phyloP scores from a whole-genome alignment of 306 rosid species.

The Lupinus albus region DNA sequence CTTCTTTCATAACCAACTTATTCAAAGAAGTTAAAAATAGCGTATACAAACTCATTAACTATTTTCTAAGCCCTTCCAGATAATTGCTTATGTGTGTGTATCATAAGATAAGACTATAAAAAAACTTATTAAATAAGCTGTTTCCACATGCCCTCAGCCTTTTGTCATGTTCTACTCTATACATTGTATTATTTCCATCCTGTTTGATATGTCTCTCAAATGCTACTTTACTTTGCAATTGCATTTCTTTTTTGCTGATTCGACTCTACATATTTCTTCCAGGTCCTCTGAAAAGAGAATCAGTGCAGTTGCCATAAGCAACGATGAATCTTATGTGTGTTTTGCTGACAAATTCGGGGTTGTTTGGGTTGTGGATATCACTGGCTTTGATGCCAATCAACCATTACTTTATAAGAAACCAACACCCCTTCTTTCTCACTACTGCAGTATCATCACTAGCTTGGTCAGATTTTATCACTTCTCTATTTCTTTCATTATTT shows the following conservation, averaged over 20 bases:
- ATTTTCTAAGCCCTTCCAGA: no score
- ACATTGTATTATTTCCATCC: no score
- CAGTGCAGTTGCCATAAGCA: constrained; percentile 77
- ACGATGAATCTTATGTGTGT: constrained; percentile 69
- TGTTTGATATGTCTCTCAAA: no score
- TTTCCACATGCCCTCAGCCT: no score
- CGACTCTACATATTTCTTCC: background rate
- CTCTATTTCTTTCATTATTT: background rate
- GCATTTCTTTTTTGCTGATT: background rate
- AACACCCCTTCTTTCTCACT: constrained; percentile 73
- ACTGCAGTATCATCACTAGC: constrained; percentile 92
- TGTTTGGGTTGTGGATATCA: constrained; percentile 79
- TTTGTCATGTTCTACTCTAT: no score
- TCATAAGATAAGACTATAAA: no score
- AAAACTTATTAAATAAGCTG: no score
- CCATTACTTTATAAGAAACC: constrained; percentile 54
- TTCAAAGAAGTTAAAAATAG: background rate
- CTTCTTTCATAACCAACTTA: no score
- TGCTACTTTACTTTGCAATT: background rate
- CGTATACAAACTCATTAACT: no score
- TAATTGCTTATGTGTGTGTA: no score
- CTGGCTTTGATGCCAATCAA: constrained; percentile 44
- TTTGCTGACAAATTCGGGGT: constrained; percentile 96
- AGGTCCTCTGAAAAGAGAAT: constrained; percentile 79
- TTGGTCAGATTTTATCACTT: constrained; percentile 53